Conservation (phyloP, 1,284 basidiomycete species). For the Tylopilus sp. region DNA sequence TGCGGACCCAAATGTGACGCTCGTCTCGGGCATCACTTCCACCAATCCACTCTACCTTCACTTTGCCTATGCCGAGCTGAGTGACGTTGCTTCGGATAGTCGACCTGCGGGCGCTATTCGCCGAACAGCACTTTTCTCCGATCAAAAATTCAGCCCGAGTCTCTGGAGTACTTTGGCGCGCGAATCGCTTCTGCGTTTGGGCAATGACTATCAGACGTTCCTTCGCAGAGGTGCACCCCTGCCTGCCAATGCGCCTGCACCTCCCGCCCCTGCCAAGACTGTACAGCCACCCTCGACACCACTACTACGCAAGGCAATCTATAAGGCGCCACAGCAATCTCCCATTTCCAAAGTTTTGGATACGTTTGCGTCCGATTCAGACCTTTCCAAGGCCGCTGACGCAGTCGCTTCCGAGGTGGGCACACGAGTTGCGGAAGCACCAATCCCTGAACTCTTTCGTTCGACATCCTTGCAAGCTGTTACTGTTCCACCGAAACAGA, state of each 20-base stretch:
- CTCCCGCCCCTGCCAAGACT: slow-evolving; percentile 21
- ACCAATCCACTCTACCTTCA: slow-evolving; percentile 50
- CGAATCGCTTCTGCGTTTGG: slow-evolving; percentile 59
- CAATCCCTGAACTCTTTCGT: slow-evolving; percentile 62
- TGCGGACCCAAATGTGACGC: slow-evolving; percentile 49
- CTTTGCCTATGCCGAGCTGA: slow-evolving; percentile 58
- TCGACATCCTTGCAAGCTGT: slow-evolving; percentile 40
- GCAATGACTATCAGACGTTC: slow-evolving; percentile 62
- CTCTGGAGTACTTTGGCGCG: slow-evolving; percentile 63
- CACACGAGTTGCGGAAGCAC: slow-evolving; percentile 35
- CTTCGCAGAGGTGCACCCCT: slow-evolving; percentile 46
- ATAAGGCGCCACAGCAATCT: slow-evolving; percentile 41
- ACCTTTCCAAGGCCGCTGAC: slow-evolving; percentile 50
- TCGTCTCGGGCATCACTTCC: slow-evolving; percentile 61
- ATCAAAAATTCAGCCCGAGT: slow-evolving; percentile 65
- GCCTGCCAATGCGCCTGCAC: slow-evolving; percentile 27
- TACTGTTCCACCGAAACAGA: slow-evolving; percentile 31
- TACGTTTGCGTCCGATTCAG: slow-evolving; percentile 57
- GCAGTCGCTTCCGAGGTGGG: slow-evolving; percentile 39
- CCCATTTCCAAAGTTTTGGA: slow-evolving; percentile 53
- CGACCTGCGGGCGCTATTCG: slow-evolving; percentile 40
- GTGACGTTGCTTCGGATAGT: slow-evolving; percentile 44
- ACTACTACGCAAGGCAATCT: slow-evolving; percentile 51
- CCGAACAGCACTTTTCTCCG: slow-evolving; percentile 62
- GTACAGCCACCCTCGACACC: slow-evolving; percentile 39